Evolutionary conservation across 2,329 filamentous ascomycete genomes (phyloP), one percentile per base, ranked within the genome.

Genomic region (Cordyceps pruinosa): DNA sequence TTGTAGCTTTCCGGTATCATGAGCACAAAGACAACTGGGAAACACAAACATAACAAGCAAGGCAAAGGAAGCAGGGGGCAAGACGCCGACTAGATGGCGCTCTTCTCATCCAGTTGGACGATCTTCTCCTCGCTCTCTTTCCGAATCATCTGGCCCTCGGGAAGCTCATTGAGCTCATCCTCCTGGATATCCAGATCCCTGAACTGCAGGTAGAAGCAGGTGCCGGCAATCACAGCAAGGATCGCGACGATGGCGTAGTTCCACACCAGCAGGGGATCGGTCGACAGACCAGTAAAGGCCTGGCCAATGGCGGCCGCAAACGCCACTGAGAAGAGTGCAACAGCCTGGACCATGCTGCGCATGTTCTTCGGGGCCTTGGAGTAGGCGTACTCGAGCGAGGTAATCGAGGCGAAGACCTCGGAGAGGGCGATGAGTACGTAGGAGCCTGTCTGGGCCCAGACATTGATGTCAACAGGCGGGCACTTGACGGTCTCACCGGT

Each of bases 291-390:
- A 19, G 68, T 67, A 26, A 76, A 69, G 10, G 74, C 87, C 71
- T 90, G 85, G 1, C 84, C 84, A 25, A 90, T 74, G 39, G 87
- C 86, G 41, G 84, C 77, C 7, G 84, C 82, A 65, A 90, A 81
- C 48, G 87, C 85, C 37, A 80, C 83, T 73, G 82, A 86, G 73
- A 90, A 87, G 52, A 89, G 79, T 49, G 82, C 82, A 55, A 90
- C 76, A 10, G 83, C 81, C 63, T 79, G 78, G n/a, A 91, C 84
- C 56, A 90, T 78, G 26, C 84, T 86, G 6, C 86, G 80, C 87
- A 91, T 91, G 72, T 89, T 90, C 66, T 79, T 80, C 9, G 88
- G 88, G 0, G 87, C 86, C 70, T 90, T 90, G 65, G 86, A 86
- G 72, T 84, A 90, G 23, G 88, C 87, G 62, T 89, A 90, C 70